Percentiles rank a stretch among this genome's conserved stretches.
These are phyloP conservation scores for Lactarius deliciosus DNA, from an alignment of 768 basidiomycete genomes.

Conservation along the genomic window DNA sequence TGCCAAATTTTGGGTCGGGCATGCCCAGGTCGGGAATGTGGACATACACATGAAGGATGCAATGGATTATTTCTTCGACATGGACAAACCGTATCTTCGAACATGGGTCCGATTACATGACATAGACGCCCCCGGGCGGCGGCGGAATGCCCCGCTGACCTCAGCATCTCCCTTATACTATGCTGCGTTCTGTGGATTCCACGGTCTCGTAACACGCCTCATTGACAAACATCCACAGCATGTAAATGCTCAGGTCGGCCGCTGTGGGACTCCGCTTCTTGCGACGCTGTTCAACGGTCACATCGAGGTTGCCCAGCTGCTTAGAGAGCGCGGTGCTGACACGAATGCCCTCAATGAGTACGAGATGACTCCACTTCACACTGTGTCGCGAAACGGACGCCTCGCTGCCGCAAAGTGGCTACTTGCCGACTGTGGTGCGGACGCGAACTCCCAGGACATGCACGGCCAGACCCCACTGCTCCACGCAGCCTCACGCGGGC, in stretches of 20 bases:
- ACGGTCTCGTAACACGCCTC: too few species aligned
- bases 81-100: not conserved
- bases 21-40: not conserved
- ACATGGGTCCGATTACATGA: not conserved
- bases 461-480: not conserved
- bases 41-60: not conserved
- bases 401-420: not conserved
- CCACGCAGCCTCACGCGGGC: not conserved
- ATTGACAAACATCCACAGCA: too few species aligned
- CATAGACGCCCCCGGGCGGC: not conserved
- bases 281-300: too few species aligned
- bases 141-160: not conserved
- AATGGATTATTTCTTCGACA: not conserved
- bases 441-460: not conserved
- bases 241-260: too few species aligned
- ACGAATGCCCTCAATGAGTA: too few species aligned
- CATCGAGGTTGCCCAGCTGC: not conserved
- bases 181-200: not conserved
- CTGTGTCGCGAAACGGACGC: not conserved
- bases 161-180: not conserved
- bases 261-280: too few species aligned
- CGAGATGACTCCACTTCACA: not conserved
- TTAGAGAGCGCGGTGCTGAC: not conserved
- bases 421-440: not conserved
- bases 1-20: not conserved